Percentiles rank a stretch among this genome's conserved stretches.
phyloP scores from a whole-genome alignment of 768 basidiomycete species.

The Suillus fuscotomentosus region DNA sequence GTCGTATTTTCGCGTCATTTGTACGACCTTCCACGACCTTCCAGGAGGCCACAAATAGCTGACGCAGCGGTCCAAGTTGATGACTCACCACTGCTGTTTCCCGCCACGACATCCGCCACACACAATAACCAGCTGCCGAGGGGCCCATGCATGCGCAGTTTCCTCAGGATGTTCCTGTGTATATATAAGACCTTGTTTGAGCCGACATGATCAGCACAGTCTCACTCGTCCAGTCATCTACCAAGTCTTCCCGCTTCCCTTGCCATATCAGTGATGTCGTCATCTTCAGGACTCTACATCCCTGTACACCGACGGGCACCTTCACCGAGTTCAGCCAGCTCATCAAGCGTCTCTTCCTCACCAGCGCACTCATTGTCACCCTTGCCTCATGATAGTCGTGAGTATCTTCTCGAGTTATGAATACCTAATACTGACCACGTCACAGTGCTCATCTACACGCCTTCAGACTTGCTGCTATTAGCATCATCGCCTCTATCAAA shows the following conservation, averaged over 20 bases:
- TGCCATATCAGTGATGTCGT: conserved; percentile 25
- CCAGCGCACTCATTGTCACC: conserved; percentile 7
- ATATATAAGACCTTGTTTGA: conserved; percentile 5
- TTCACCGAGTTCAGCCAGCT: conserved; percentile 13
- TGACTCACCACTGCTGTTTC: conserved; percentile 1
- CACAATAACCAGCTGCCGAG: conserved; percentile 6
- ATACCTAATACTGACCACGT: not conserved
- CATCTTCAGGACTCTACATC: conserved; percentile 32
- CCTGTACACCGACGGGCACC: conserved; percentile 39
- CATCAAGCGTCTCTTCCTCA: conserved; percentile 14
- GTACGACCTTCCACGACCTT: conserved; percentile 9
- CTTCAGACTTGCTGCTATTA: conserved; percentile 25
- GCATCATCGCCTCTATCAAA: conserved; percentile 21
- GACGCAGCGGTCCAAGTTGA: conserved; percentile 1
- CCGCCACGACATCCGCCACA: not conserved
- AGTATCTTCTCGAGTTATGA: not conserved
- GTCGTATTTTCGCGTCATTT: not conserved
- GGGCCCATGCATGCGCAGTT: not conserved
- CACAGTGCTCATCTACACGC: conserved; percentile 23
- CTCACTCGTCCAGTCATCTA: not conserved
- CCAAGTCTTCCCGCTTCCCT: conserved; percentile 7
- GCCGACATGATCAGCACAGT: not conserved
- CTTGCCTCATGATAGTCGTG: conserved; percentile 7
- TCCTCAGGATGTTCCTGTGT: not conserved
- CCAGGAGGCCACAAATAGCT: conserved; percentile 3